Evolutionary conservation across 129 eudicot genomes (phyloP).

Genomic region (Sambucus nigra): DNA sequence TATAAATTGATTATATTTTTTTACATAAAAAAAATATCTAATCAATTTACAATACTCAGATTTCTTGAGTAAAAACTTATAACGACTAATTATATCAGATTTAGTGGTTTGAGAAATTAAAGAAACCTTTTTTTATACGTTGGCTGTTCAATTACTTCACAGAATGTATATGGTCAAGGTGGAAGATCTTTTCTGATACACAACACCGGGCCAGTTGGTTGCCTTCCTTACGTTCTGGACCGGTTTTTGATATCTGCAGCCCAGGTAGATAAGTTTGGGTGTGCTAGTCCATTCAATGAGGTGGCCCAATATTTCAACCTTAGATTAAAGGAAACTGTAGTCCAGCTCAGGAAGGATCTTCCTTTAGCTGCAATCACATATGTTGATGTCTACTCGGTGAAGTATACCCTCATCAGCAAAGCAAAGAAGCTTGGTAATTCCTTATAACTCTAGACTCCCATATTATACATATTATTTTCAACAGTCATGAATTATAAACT

Average conservation of each 20-base stretch:
- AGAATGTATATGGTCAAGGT: slow-evolving; percentile 53
- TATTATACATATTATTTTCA: no score
- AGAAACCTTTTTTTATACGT: no score
- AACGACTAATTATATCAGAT: no score
- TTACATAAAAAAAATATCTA: no score
- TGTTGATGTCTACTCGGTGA: slow-evolving; percentile 61
- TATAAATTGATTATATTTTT: no score
- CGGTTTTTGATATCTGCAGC: slow-evolving; percentile 32
- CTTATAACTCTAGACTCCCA: not conserved
- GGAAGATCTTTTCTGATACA: slow-evolving; percentile 82
- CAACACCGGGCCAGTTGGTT: slow-evolving; percentile 83
- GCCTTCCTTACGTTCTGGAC: slow-evolving; percentile 65
- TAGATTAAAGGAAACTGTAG: slow-evolving; percentile 37
- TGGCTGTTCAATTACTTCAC: not conserved
- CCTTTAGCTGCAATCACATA: slow-evolving; percentile 62
- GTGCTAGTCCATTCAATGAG: slow-evolving; percentile 55
- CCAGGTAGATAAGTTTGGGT: slow-evolving; percentile 52
- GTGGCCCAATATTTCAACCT: slow-evolving; percentile 53
- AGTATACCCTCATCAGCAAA: slow-evolving; percentile 50
- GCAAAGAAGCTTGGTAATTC: slow-evolving; percentile 50
- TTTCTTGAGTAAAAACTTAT: no score
- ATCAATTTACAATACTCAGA: no score
- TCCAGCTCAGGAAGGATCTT: slow-evolving; percentile 46
- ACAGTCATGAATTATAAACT: no score
- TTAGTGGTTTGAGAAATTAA: no score